Evolutionary conservation across 192 early-diverging fungal genomes (phyloP).

Genomic region (Haplosporangium gracile): DNA sequence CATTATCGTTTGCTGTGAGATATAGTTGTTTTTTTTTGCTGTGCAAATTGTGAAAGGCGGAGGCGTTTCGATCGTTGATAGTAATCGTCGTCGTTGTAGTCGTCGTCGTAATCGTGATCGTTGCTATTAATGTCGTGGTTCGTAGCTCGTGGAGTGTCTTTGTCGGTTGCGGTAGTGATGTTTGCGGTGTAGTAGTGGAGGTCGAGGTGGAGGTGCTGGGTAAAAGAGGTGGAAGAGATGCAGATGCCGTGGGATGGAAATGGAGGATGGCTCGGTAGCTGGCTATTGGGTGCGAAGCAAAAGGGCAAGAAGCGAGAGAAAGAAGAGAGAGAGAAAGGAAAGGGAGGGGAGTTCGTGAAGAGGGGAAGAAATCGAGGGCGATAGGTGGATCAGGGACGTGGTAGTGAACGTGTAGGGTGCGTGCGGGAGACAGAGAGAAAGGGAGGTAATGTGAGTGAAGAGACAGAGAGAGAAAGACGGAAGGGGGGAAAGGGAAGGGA

Average conservation of each 20-base stretch:
- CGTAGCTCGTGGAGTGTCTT: too few species aligned
- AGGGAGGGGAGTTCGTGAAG: constrained; percentile 5
- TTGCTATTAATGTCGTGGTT: background rate
- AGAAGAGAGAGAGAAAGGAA: background rate
- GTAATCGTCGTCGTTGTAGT: background rate
- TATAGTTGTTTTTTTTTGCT: background rate
- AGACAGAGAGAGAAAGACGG: background rate
- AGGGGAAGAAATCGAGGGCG: background rate
- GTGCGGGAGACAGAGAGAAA: background rate
- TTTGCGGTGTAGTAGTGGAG: background rate
- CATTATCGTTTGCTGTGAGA: constrained; percentile 25
- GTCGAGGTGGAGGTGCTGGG: background rate
- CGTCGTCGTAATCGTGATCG: background rate
- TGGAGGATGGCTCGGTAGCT: constrained; percentile 2
- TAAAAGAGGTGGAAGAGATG: background rate
- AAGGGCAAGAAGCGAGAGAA: background rate
- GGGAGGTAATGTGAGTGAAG: background rate
- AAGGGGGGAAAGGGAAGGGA: background rate
- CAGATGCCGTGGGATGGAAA: constrained; percentile 7
- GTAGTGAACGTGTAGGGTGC: background rate
- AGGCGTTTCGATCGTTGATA: background rate
- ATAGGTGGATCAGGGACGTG: constrained; percentile 9
- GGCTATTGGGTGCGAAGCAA: constrained; percentile 6
- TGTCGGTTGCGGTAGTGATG: too few species aligned
- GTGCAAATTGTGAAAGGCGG: background rate